These are phyloP conservation scores for Dothideomycetes sp. DNA, from an alignment of 2,329 filamentous ascomycete species.

Conservation along the genomic window DNA sequence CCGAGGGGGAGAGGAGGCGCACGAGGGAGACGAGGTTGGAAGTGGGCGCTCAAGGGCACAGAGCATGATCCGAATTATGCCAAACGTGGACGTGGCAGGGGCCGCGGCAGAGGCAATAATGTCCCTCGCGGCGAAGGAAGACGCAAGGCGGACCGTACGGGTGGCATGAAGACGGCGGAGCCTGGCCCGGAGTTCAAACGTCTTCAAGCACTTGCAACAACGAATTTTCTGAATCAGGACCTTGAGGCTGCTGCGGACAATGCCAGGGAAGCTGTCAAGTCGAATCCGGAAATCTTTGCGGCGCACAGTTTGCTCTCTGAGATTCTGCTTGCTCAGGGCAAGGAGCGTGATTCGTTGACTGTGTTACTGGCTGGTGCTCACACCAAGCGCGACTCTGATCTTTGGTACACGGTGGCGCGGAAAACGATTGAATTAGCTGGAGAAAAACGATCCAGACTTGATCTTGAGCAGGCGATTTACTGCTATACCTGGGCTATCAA, in stretches of 20 bases:
- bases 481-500: constrained; percentile 44
- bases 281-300: constrained; percentile 52
- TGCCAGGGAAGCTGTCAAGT: constrained; percentile 38
- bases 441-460: constrained; percentile 27
- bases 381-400: constrained; percentile 42
- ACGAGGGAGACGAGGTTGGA: constrained; percentile 18
- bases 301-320: constrained; percentile 51
- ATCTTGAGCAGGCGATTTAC: constrained; percentile 38
- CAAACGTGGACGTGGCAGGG: constrained; percentile 5
- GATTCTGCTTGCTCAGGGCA: constrained; percentile 44
- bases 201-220: constrained; percentile 54
- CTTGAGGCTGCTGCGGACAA: constrained; percentile 48
- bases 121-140: constrained; percentile 11
- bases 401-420: constrained; percentile 48
- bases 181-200: constrained; percentile 61
- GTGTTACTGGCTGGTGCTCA: constrained; percentile 49
- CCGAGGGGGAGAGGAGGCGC: constrained; percentile 12
- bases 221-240: constrained; percentile 53
- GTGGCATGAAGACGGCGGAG: constrained; percentile 46
- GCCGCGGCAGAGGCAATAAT: constrained; percentile 7
- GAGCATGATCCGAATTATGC: constrained; percentile 17
- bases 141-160: constrained; percentile 3
- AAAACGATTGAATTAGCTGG: constrained; percentile 40
- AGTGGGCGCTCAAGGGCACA: constrained; percentile 21
- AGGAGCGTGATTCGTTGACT: constrained; percentile 44